Evolutionary conservation across 1,284 basidiomycete genomes (phyloP).

Genomic region (Irpex rosettiformis): DNA sequence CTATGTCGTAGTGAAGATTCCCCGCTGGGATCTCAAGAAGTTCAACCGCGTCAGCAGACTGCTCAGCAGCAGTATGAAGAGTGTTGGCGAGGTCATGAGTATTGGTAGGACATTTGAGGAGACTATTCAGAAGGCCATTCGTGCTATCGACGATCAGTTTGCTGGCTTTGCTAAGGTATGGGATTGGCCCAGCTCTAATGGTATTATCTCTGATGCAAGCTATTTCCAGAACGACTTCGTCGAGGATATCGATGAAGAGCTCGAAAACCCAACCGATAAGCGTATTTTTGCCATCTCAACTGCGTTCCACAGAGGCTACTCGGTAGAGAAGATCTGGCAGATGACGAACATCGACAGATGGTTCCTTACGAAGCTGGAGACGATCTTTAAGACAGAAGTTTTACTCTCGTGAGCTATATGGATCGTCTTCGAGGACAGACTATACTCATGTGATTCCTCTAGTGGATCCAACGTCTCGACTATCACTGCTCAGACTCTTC

Average conservation of each 20-base stretch:
- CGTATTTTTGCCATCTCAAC: slow-evolving; percentile 90
- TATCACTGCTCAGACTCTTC: slow-evolving; percentile 66
- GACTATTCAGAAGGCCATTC: slow-evolving; percentile 96
- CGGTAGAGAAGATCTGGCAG: slow-evolving; percentile 94
- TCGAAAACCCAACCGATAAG: slow-evolving; percentile 87
- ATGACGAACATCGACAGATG: slow-evolving; percentile 98
- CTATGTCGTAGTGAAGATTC: slow-evolving; percentile 98
- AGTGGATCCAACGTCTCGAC: slow-evolving; percentile 70
- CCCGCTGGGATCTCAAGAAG: slow-evolving; percentile 98
- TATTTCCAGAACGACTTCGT: slow-evolving; percentile 72
- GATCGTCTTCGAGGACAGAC: not conserved
- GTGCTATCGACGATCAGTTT: slow-evolving; percentile 94
- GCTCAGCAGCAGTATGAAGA: slow-evolving; percentile 96
- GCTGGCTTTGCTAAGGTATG: slow-evolving; percentile 85
- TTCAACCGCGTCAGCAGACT: slow-evolving; percentile 89
- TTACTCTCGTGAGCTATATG: slow-evolving; percentile 58
- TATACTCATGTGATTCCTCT: not conserved
- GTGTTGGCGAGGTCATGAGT: slow-evolving; percentile 98
- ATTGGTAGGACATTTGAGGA: slow-evolving; percentile 98
- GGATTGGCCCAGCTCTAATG: not conserved
- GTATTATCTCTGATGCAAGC: not conserved
- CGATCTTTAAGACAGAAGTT: slow-evolving; percentile 81
- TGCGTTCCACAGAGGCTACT: slow-evolving; percentile 87
- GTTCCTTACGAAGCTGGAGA: slow-evolving; percentile 90
- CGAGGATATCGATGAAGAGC: slow-evolving; percentile 83